Conservation (phyloP, 2,329 filamentous ascomycete genomes). For the Diplodia intermedia region DNA sequence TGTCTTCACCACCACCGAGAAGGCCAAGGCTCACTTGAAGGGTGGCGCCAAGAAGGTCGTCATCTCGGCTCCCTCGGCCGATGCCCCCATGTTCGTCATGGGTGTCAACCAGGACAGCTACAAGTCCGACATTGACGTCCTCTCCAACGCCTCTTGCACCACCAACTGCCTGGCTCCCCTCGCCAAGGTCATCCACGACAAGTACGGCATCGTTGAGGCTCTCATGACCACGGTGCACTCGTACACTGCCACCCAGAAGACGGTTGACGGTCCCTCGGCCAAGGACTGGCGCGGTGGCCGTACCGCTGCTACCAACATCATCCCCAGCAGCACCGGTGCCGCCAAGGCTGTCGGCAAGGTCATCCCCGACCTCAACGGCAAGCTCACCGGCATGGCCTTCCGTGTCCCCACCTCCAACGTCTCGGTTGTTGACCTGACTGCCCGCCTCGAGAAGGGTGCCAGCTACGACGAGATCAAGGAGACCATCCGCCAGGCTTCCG, state of each 20-base stretch:
- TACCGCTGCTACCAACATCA: conserved; percentile 99
- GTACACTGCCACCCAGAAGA: conserved; percentile 99
- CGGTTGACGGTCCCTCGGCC: conserved; percentile 92
- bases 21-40: conserved; percentile 92
- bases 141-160: conserved; percentile 99
- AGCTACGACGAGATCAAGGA: conserved; percentile 92
- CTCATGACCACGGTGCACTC: conserved; percentile 99
- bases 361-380: conserved; percentile 96
- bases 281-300: conserved; percentile 99
- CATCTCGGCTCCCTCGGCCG: conserved; percentile 86
- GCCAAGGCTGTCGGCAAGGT: conserved; percentile 99
- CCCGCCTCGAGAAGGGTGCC: conserved; percentile 89
- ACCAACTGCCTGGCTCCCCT: conserved; percentile 99
- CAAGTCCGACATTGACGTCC: conserved; percentile 87
- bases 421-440: conserved; percentile 97
- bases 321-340: conserved; percentile 97
- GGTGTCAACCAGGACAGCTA: conserved; percentile 97
- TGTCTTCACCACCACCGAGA: conserved; percentile 98
- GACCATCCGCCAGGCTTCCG: conserved; percentile 81
- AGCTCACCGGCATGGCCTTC: conserved; percentile 99
- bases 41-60: conserved; percentile 95
- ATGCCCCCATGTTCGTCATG: conserved; percentile 99
- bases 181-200: conserved; percentile 99
- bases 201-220: conserved; percentile 96
- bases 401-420: conserved; percentile 99